Base-by-base conservation (phyloP, 2,329 filamentous ascomycete genomes). In the Pyrenophora teres region DNA sequence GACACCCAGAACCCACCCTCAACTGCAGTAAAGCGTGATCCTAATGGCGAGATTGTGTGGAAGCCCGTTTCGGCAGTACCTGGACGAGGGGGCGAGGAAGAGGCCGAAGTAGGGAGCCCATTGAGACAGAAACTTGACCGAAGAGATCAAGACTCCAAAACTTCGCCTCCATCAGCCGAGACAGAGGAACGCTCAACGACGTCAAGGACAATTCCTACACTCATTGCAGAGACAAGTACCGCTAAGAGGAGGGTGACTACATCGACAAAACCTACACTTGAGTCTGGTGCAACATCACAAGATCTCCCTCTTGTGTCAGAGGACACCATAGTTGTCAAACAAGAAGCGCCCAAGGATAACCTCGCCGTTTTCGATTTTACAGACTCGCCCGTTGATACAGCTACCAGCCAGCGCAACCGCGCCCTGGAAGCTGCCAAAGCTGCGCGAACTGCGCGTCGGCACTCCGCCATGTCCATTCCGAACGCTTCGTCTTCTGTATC, bases 321-420 rank as follows among this genome's bases (percentile, higher is more conserved):
- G 42, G 32, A 47, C 7, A 50, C 47, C 12, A 31, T 30, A n/a
- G 19, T 50, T n/a, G 21, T 52, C 6, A 59, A 56, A 23, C 44
- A 54, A 50, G 60, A 64, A 45, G 23, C 37, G n/a, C 46, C 48
- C n/a, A 64, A 60, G 18, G 63, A 68, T 35, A 62, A 64, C 18
- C 59, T 75, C 2, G 72, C 69, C 16, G 65, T 76, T 16, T 75
- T 74, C 54, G 73, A 75, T 53, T 74, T 74, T 51, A 68, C 59
- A 3, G 68, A 70, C 31, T 71, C 70, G 0, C 72, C 71, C 10
- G 58, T 45, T 19, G 62, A 67, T 12, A 32, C 52, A 27, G 19
- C 50, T 3, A 37, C 52, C 12, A 62, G 56, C 19, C 52, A 46
- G n/a, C 59, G 62, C 30, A 52, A 61, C 35, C 64, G 68, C 32